Base-by-base conservation (phyloP, 2,329 filamentous ascomycete genomes). In the Penicillium italicum region DNA sequence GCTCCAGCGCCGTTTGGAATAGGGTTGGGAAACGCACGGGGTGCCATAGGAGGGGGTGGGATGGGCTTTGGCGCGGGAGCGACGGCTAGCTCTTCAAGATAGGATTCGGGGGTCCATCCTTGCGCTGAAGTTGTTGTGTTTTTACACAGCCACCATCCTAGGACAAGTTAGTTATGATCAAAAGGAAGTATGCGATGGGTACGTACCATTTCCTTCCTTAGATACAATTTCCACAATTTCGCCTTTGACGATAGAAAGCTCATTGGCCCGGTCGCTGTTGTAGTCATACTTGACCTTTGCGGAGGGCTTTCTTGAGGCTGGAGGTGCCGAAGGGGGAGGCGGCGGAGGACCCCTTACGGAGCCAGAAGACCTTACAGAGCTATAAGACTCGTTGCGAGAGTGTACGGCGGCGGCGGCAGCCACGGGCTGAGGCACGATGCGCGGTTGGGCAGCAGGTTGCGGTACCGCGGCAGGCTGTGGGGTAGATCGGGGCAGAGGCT, bases 121-220 rank as follows among this genome's bases (percentile, higher is more conserved):
- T 94, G 90, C n/a, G 84, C 84, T 63, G 81, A 80, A 44, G 80
- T 80, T 66, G 84, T 77, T 46, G 77, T 76, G 59, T 87, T 89
- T 78, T 91, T 93, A 60, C 88, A 94, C 44, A 97, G 81, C 93
- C 93, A 97, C 94, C 94, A 99, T 50, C 94, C 93, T 96, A 64
- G 37, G 40, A 16, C 49, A 53, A 20, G 54, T 76, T 57, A 74
- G 72, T 64, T 1, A 30, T 3, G 8, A 50, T 31, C 10, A 12
- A 49, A 20, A n/a, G 9, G 3, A 24, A n/a, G 8, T n/a, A 12
- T 6, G 7, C 5, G 6, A 10, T n/a, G 14, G 10, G 16, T 2
- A 73, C 87, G 74, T 84, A 96, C 93, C 94, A 71, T 97, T 97
- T 72, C 83, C 87, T 75, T 97, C 93, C 75, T 97, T 97, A 69